phyloP scores from a whole-genome alignment of 306 rosid species.

The Rubus idaeus region DNA sequence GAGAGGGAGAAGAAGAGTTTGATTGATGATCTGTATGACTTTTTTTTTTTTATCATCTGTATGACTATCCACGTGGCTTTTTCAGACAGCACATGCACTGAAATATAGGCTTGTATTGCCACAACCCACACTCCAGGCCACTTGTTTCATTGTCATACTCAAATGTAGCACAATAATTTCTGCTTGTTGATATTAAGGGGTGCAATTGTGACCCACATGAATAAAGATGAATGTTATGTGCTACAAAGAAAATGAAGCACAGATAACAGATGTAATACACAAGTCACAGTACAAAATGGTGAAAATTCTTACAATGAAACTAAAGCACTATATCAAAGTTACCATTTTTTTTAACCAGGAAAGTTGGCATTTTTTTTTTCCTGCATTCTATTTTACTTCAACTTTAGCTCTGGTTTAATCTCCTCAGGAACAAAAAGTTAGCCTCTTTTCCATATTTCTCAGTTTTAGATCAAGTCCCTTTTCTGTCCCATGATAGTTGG shows the following conservation, averaged over 20 bases:
- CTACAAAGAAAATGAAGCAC: not conserved
- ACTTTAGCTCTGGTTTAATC: not conserved
- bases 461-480: not conserved
- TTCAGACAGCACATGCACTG: not conserved
- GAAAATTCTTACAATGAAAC: not conserved
- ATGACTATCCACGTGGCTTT: not conserved
- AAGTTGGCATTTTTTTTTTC: not conserved
- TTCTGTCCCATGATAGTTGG: not conserved
- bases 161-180: not conserved
- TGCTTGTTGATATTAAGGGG: not conserved
- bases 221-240: not conserved
- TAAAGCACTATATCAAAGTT: not conserved
- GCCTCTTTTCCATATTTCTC: not conserved
- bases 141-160: not conserved
- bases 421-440: not conserved
- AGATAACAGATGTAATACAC: not conserved
- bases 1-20: not conserved
- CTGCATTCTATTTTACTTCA: not conserved
- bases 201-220: conserved; percentile 1
- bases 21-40: not conserved
- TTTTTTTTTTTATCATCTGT: no score
- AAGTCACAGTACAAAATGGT: not conserved
- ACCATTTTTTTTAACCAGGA: not conserved
- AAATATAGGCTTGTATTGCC: not conserved
- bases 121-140: not conserved